Conservation (phyloP, 2,329 filamentous ascomycete species). For the Aspergillus unguis region DNA sequence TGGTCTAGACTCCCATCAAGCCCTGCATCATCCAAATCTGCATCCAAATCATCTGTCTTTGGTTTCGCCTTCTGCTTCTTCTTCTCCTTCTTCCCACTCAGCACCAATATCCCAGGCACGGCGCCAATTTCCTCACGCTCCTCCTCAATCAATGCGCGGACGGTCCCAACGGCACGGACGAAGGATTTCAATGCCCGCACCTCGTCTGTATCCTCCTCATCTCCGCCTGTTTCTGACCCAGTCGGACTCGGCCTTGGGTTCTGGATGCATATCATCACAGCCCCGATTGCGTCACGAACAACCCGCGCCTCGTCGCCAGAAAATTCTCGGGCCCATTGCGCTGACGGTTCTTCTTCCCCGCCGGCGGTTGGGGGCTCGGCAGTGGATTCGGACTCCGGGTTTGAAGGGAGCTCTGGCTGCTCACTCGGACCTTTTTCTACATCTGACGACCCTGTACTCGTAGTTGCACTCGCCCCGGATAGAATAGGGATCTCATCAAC, state of each 20-base stretch:
- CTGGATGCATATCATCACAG: conserved; percentile 38
- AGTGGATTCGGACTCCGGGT: no score
- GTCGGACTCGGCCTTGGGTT: conserved; percentile 19
- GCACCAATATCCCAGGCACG: conserved; percentile 37
- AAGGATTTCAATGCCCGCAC: conserved; percentile 31
- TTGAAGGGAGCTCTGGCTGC: no score
- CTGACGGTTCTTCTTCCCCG: conserved; percentile 11
- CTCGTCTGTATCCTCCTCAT: conserved; percentile 13
- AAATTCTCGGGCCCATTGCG: conserved; percentile 42
- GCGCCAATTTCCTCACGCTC: conserved; percentile 40
- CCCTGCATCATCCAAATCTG: conserved; percentile 13
- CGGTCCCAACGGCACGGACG: conserved; percentile 35
- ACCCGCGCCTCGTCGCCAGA: conserved; percentile 40
- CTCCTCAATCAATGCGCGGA: conserved; percentile 41
- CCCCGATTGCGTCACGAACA: conserved; percentile 46
- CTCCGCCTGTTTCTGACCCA: conserved; percentile 1
- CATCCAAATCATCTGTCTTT: not conserved
- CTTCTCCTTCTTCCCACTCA: conserved; percentile 19
- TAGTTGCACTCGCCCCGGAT: not conserved
- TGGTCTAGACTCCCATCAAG: conserved; percentile 18
- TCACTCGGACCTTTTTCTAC: conserved; percentile 1
- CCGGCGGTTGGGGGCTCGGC: no score
- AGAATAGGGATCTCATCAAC: conserved; percentile 44
- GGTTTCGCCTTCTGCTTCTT: not conserved
- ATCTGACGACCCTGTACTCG: no score